Percentiles rank a stretch among this genome's conserved stretches.
Conservation (phyloP, 2,329 filamentous ascomycete species). For the Fusarium burgessii region DNA sequence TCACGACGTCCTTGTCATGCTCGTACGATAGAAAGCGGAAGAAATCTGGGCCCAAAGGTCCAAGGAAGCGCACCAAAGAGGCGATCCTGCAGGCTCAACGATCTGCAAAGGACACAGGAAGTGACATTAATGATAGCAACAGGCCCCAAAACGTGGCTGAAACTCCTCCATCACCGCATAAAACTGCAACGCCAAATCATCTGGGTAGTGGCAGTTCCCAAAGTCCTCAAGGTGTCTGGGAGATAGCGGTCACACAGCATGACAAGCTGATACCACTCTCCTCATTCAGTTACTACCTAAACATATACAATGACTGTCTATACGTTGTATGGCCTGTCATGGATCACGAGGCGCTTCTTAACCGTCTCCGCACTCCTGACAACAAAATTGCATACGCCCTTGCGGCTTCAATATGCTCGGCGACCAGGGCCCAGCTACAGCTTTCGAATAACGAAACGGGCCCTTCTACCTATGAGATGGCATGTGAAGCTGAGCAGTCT, state of each 20-base stretch:
- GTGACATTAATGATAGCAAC: neutral
- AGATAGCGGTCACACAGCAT: neutral
- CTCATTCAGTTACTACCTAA: slow-evolving; percentile 15
- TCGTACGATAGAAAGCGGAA: slow-evolving; percentile 28
- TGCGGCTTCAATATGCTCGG: slow-evolving; percentile 21
- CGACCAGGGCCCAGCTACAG: slow-evolving; percentile 22
- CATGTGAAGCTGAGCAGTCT: slow-evolving; percentile 14
- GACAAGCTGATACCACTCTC: slow-evolving; percentile 1
- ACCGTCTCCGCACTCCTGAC: neutral
- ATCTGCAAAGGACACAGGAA: neutral
- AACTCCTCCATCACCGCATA: neutral
- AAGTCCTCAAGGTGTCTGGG: neutral
- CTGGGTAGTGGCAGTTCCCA: neutral
- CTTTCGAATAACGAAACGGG: neutral
- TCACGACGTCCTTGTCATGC: neutral
- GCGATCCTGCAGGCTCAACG: slow-evolving; percentile 16
- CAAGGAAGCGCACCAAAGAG: slow-evolving; percentile 27
- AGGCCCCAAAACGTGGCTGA: neutral
- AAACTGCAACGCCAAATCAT: neutral
- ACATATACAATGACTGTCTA: slow-evolving; percentile 10
- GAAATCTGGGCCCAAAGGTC: slow-evolving; percentile 25
- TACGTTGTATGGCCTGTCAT: slow-evolving; percentile 22
- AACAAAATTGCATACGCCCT: slow-evolving; percentile 19
- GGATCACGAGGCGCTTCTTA: neutral
- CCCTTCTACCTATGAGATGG: neutral